Evolutionary conservation across 768 basidiomycete species (phyloP).

Genomic region (Pulveroboletus sp.): DNA sequence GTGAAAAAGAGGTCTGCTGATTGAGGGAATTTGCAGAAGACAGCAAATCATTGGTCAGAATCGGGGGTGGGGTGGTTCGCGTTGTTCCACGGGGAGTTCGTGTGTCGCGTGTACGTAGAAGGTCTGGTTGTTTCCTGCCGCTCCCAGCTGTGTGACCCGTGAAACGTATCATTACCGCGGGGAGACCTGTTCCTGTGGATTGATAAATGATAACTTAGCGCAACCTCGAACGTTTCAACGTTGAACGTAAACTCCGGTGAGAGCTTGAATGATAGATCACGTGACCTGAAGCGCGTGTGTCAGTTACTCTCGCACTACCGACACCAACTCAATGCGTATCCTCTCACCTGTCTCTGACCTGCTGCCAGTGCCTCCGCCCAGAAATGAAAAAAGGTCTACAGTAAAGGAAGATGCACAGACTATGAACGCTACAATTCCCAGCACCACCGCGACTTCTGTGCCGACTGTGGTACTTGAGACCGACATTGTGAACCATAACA

Average conservation of each 20-base stretch:
- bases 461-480: constrained; percentile 45
- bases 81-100: constrained; percentile 32
- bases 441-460: constrained; percentile 16
- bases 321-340: constrained; percentile 9
- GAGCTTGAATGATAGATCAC: neutral
- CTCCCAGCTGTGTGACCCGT: too few species aligned
- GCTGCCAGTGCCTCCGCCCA: neutral
- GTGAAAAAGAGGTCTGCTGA: constrained; percentile 24
- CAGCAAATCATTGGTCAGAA: constrained; percentile 22
- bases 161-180: too few species aligned
- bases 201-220: too few species aligned
- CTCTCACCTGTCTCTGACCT: constrained; percentile 3
- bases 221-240: too few species aligned
- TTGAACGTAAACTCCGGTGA: too few species aligned
- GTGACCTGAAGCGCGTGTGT: constrained; percentile 1
- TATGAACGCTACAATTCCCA: neutral
- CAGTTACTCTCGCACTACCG: neutral
- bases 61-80: constrained; percentile 38
- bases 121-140: constrained; percentile 6
- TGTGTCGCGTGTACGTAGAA: constrained; percentile 26
- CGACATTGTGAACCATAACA: constrained; percentile 47
- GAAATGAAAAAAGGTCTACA: neutral
- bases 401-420: neutral
- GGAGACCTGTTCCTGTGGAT: too few species aligned
- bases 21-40: constrained; percentile 19